phyloP scores from a whole-genome alignment of 2,329 filamentous ascomycete species.

The Aspergillus sp. region DNA sequence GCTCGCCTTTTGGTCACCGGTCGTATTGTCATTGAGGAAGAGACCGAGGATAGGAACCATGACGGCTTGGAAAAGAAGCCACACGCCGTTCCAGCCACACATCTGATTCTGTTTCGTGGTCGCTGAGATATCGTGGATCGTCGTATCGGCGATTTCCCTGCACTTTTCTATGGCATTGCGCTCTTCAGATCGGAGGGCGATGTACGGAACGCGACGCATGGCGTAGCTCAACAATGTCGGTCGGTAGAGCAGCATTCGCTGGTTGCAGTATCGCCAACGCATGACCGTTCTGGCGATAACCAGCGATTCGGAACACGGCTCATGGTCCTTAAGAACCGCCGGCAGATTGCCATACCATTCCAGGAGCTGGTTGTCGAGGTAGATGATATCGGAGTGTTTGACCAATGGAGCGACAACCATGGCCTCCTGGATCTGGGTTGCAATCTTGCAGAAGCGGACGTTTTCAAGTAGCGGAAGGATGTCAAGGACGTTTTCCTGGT shows the following conservation, averaged over 20 bases:
- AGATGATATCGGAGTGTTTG: slow-evolving; percentile 55
- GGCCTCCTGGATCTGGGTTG: slow-evolving; percentile 66
- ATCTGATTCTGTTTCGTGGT: slow-evolving; percentile 67
- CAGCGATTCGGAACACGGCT: slow-evolving; percentile 61
- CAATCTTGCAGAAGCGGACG: slow-evolving; percentile 70
- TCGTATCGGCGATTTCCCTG: slow-evolving; percentile 58
- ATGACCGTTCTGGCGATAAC: slow-evolving; percentile 63
- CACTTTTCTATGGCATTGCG: slow-evolving; percentile 59
- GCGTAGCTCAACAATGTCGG: slow-evolving; percentile 61
- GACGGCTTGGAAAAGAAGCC: slow-evolving; percentile 71
- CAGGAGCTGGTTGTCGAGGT: slow-evolving; percentile 58
- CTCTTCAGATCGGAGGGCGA: slow-evolving; percentile 51
- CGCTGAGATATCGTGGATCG: slow-evolving; percentile 61
- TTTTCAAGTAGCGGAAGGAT: slow-evolving; percentile 66
- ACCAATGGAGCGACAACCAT: slow-evolving; percentile 61
- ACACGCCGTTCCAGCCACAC: slow-evolving; percentile 71
- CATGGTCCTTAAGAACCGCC: slow-evolving; percentile 52
- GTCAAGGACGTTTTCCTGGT: slow-evolving; percentile 50
- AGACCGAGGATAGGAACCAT: slow-evolving; percentile 70
- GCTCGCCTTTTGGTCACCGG: slow-evolving; percentile 52
- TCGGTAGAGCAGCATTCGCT: slow-evolving; percentile 66
- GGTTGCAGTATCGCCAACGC: slow-evolving; percentile 74
- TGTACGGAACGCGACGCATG: slow-evolving; percentile 42
- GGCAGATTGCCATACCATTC: slow-evolving; percentile 65
- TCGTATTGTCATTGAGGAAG: slow-evolving; percentile 40